Evolutionary conservation across 2,329 filamentous ascomycete species (phyloP).

Genomic region (Aspergillus sp.): DNA sequence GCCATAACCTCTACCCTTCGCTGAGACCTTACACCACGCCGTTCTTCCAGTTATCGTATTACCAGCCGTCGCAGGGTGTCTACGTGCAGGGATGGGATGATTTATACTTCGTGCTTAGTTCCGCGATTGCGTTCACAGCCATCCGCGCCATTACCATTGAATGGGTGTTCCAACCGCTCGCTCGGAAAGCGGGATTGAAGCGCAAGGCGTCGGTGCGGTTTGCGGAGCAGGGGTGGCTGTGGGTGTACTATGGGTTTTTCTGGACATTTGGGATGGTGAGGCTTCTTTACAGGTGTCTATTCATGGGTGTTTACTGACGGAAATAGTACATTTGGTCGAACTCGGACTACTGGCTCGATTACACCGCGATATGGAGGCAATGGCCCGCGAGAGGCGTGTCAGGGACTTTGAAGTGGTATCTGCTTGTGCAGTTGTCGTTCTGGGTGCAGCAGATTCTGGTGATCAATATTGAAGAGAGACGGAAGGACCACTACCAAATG

Average conservation of each 20-base stretch:
- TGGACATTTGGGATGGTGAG: constrained; percentile 79
- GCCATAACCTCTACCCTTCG: constrained; percentile 75
- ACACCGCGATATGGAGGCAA: constrained; percentile 71
- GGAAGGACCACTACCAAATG: constrained; percentile 97
- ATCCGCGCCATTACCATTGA: constrained; percentile 80
- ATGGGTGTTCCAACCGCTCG: constrained; percentile 74
- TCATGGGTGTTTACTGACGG: not conserved
- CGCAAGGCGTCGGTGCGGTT: constrained; percentile 78
- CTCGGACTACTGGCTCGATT: constrained; percentile 71
- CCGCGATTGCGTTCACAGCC: constrained; percentile 78
- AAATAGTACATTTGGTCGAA: constrained; percentile 69
- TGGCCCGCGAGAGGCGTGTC: constrained; percentile 75
- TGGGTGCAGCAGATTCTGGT: constrained; percentile 93
- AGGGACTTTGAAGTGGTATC: constrained; percentile 77
- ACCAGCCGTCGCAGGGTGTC: constrained; percentile 58
- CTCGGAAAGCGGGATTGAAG: constrained; percentile 63
- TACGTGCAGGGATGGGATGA: constrained; percentile 79
- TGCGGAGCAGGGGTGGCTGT: constrained; percentile 88
- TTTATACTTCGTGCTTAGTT: constrained; percentile 66
- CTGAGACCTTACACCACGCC: constrained; percentile 72
- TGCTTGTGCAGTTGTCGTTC: constrained; percentile 82
- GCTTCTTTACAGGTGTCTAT: constrained; percentile 10
- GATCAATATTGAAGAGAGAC: constrained; percentile 85
- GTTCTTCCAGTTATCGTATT: constrained; percentile 83
- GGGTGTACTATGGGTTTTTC: constrained; percentile 74